Evolutionary conservation across 768 basidiomycete species (phyloP).

Genomic region (Lactarius quietus): DNA sequence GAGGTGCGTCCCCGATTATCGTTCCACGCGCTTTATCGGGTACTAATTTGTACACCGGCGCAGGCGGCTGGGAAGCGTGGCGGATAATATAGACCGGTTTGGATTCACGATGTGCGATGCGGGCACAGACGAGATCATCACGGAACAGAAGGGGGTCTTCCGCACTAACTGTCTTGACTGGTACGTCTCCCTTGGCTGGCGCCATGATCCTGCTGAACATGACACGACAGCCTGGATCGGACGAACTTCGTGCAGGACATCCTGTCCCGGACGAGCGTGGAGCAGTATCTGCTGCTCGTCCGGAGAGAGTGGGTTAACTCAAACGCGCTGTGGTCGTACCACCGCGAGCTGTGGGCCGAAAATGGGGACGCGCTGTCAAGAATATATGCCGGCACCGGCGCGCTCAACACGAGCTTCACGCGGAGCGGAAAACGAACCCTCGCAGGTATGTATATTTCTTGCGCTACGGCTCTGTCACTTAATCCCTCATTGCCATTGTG

Average conservation of each 20-base stretch:
- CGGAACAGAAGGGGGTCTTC: constrained; percentile 67
- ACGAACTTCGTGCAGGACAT: constrained; percentile 98
- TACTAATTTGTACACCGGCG: neutral
- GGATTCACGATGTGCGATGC: constrained; percentile 83
- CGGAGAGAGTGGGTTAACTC: constrained; percentile 73
- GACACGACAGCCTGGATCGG: neutral
- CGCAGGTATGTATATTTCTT: constrained; percentile 48
- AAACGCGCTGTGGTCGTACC: constrained; percentile 72
- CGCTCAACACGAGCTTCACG: constrained; percentile 95
- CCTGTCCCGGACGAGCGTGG: constrained; percentile 74
- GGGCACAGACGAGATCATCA: constrained; percentile 62
- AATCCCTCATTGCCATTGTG: neutral
- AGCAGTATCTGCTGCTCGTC: constrained; percentile 77
- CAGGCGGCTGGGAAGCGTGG: constrained; percentile 56
- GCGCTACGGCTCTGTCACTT: neutral
- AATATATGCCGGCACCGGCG: constrained; percentile 92
- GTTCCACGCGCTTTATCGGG: neutral
- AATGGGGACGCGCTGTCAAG: constrained; percentile 90
- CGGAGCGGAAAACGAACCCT: constrained; percentile 91
- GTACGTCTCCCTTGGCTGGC: too few relatives aligned
- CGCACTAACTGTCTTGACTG: too few relatives aligned
- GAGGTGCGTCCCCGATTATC: constrained; percentile 37
- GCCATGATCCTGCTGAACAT: too few relatives aligned
- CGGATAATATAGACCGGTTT: constrained; percentile 67
- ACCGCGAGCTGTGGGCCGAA: constrained; percentile 96